phyloP scores from a whole-genome alignment of 2,329 filamentous ascomycete species.

The Tolypocladium guangdongense region DNA sequence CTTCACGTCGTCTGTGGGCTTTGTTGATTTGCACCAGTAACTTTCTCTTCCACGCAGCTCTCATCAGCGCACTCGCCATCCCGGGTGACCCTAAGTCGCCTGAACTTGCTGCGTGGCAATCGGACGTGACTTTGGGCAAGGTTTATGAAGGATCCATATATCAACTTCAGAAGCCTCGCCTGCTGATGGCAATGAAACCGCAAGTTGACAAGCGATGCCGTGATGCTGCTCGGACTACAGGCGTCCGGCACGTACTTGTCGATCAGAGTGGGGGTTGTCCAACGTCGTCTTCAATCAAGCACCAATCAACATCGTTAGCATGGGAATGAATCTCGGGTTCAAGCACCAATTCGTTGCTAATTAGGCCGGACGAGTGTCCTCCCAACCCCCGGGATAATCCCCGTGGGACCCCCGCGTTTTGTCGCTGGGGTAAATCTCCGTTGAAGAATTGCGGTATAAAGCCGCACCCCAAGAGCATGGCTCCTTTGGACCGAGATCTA shows the following conservation, averaged over 20 bases:
- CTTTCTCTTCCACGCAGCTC: conserved; percentile 20
- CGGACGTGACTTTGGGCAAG: conserved; percentile 2
- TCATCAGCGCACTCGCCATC: conserved; percentile 17
- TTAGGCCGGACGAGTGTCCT: background rate
- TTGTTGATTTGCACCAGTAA: conserved; percentile 5
- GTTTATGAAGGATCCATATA: background rate
- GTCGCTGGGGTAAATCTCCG: background rate
- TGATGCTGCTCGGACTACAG: background rate
- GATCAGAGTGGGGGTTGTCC: background rate
- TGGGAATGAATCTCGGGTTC: background rate
- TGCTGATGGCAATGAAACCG: background rate
- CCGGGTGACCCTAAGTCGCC: conserved; percentile 14
- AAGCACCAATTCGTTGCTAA: background rate
- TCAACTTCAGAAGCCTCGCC: background rate
- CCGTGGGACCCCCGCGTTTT: background rate
- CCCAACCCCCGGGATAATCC: background rate
- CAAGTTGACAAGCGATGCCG: background rate
- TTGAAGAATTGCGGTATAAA: background rate
- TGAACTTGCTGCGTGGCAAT: conserved; percentile 15
- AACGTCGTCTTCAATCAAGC: background rate
- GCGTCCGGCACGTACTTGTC: background rate
- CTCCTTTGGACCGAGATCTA: background rate
- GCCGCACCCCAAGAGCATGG: background rate
- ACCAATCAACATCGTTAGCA: background rate
- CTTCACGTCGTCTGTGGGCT: background rate